Base-by-base conservation (phyloP, 805 yeast species). In the Ogataea pini region DNA sequence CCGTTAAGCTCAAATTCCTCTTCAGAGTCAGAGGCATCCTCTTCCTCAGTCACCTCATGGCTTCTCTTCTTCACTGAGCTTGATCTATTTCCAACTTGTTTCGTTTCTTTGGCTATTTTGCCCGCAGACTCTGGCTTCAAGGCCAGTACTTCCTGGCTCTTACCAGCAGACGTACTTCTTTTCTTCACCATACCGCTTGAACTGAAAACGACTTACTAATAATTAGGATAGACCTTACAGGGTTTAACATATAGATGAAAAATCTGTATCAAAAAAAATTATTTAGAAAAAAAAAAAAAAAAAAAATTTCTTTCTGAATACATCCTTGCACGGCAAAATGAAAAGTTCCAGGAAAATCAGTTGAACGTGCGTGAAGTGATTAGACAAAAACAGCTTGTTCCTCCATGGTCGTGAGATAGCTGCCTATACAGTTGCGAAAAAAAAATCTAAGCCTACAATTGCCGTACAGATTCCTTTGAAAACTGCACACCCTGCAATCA, bases 1-100 rank as follows among this genome's bases (percentile, higher is more conserved):
- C 79, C 70, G 36, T 59, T 52, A 14, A 65, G 51, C 44, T 63
- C 60, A 36, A 67, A 50, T 20, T 51, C 61, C 18, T 54, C 59
- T 24, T 54, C 63, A 22, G 56, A 31, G 19, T 49, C 55, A 50
- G 58, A 57, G 29, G 61, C 55, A 42, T 53, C 50, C 39, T 28
- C 24, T 20, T 41, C 56, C 24, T 51, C 54, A 25, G 33, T 22
- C 14, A 20, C 45, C 28, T 51, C 49, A 50, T 51, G 51, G 42
- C 49, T 48, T 19, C 44, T 46, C 20, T 33, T 44, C 16, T 29
- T 41, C 7, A 36, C 27, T 32, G 37, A 33, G n/a, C 37, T 46
- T 31, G 41, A 43, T 42, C 33, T 48, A 17, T 40, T 19, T n/a
- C n/a, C n/a, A 27, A 12, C 29, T 9, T 17, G 7, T 18, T 27